A percentile compares a stretch with the other conserved stretches of the same genome.
phyloP scores from a whole-genome alignment of 163 green algal species.

The Volvox carteri region DNA sequence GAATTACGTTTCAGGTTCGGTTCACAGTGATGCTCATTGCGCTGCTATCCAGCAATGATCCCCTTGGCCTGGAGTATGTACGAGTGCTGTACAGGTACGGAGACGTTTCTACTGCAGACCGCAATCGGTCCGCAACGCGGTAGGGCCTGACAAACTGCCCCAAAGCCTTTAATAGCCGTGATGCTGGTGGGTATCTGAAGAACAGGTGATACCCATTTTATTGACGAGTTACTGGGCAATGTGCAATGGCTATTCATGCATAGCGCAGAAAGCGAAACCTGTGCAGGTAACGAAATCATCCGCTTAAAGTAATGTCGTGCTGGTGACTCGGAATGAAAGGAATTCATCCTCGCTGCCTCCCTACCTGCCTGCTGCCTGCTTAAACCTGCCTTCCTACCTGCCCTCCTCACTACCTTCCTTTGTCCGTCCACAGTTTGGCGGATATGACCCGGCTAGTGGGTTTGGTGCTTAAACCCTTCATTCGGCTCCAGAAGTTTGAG shows the following conservation, averaged over 20 bases:
- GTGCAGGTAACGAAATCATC: no score
- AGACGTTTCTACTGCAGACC: background rate
- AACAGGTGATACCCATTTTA: no score
- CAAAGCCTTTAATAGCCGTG: background rate
- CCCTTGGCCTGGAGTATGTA: slow-evolving; percentile 10
- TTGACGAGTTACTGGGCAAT: no score
- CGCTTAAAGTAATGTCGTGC: no score
- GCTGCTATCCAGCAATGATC: slow-evolving; percentile 16
- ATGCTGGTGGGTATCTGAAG: no score
- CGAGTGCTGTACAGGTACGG: slow-evolving; percentile 42
- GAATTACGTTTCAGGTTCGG: background rate
- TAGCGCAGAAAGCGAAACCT: no score
- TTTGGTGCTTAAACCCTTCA: slow-evolving; percentile 37
- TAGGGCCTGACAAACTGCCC: background rate
- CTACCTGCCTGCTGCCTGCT: no score
- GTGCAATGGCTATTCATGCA: background rate
- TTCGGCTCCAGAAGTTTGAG: background rate
- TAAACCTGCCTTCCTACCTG: background rate
- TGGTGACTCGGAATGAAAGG: no score
- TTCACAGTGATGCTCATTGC: background rate
- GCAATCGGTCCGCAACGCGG: no score
- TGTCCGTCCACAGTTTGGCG: slow-evolving; percentile 1
- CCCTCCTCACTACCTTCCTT: background rate
- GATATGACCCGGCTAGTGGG: slow-evolving; percentile 19
- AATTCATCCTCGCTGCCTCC: background rate